Evolutionary conservation across 2,329 filamentous ascomycete genomes (phyloP), one percentile per base, ranked within the genome.

Genomic region (Fusarium begoniae): DNA sequence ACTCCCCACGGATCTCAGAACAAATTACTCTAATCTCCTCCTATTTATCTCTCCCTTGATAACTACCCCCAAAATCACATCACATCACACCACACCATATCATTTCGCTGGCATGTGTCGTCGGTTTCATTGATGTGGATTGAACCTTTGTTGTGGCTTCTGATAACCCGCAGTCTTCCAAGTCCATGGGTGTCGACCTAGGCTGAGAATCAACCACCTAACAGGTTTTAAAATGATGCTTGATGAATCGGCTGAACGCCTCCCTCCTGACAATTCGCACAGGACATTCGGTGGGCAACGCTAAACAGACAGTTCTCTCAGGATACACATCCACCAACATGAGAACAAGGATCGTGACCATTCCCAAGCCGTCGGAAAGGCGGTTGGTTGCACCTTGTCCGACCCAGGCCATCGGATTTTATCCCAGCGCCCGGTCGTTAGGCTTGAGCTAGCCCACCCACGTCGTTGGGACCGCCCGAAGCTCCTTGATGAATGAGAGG

Each of bases 331-430:
- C 59, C 32, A 60, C 51, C 50, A 68, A 48, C 45, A 20, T 51
- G 50, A 55, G 40, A 54, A 61, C 69, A 62, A 53, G 44, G 66
- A 61, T 68, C 66, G 63, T 67, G 69, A 41, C 66, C 72, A 67
- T 72, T 69, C 70, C 75, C 76, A 76, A 69, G 57, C 56, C 62
- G 54, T 64, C 72, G 75, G 75, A 73, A 72, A 70, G 71, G 59
- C 54, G 68, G 60, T 60, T 70, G 63, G 64, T 43, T 67, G 61
- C 59, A 66, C 62, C 66, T 66, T 73, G 62, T 75, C 71, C 62
- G 70, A 76, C 70, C 76, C 76, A 78, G 65, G 72, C 75, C 68
- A 66, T 60, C 75, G 76, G 76, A 75, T 75, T 75, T 68, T 62
- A 72, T 71, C 73, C 76, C 71, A 76, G 71, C 61, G 66, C 71